Base-by-base conservation (phyloP, 2,329 filamentous ascomycete species). In the Neofusicoccum umdonicola region DNA sequence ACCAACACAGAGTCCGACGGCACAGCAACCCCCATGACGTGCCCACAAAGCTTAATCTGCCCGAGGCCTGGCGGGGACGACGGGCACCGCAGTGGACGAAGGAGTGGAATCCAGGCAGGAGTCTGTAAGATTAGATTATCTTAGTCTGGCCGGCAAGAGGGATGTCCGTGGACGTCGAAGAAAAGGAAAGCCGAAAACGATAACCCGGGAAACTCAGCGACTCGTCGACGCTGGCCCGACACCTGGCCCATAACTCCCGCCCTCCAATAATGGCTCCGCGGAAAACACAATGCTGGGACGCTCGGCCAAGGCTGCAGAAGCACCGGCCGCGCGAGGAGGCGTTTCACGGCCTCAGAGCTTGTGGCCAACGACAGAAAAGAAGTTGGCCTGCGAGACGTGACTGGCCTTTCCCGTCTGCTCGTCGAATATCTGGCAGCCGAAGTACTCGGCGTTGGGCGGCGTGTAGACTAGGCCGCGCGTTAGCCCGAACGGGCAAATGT, bases 371-470 rank as follows among this genome's bases (percentile, higher is more conserved):
- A 80, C 74, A n/a, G 91, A 93, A 77, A 87, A 92, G 79, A 91
- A 91, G 66, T 87, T 85, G 72, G 86, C 88, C 72, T 90, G 89
- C 65, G 84, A 83, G 52, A 93, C 84, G 75, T 92, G 90, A 69
- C 83, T 89, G 65, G 85, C 87, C 76, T 88, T 88, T 62, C 93
- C 91, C 3, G 92, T 96, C 70, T 83, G 83, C 68, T 88, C 85
- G 71, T 94, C 86, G 76, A 94, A 97, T 73, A 94, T 87, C 72
- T 91, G 85, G 77, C 92, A 96, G 27, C 93, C 93, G 66, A 87
- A 86, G 66, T 86, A 90, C 42, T 92, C 92, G 42, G 94, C 93
- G 72, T 97, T 96, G 3, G 93, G 93, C 41, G 93, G 93, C 13
- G 91, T 94, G 74, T 95, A 95, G 66, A 96, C 83, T 84, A 66